Evolutionary conservation across 345 rosid genomes (phyloP), one percentile per base, ranked within the genome.

Genomic region (Psidium guajava): DNA sequence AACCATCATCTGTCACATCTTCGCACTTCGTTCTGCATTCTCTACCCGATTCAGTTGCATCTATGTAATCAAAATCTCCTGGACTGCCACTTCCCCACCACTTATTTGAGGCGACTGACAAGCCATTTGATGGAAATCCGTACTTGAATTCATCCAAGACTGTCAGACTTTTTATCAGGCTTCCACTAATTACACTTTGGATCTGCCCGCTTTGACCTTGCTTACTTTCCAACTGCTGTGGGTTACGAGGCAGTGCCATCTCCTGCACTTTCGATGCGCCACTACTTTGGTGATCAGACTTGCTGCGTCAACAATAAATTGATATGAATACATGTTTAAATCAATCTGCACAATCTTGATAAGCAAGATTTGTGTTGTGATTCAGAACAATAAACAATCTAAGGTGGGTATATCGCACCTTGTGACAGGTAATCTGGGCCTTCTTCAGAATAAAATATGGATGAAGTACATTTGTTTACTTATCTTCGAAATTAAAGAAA

Each of bases 81-180:
- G 88, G 86, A 50, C 80, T 87, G 86, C 90, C 54, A 83, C 90
- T 88, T 42, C 92, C 95, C 98, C 97, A 94, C 97, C 98, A 95
- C 88, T 92, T 94, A 82, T 91, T 88, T 5, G 93, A 88, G 55
- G 87, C 85, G 21, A 89, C 84, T 1, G 91, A 88, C 83, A 95
- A 92, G 81, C 97, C 96, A 47, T 87, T 85, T 11, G 93, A 91
- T 83, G 98, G 98, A 83, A 95, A 94, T 73, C 98, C 98, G 75
- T 75, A 77, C 85, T 91, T 94, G 88, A 95, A 95, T 86, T 94
- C 98, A 85, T 95, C 97, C 61, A 77, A 59, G 20, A 85, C 85
- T 61, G 87, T 32, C 32, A 86, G 64, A 84, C 95, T 92, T 82
- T 86, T 88, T 22, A 86, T 83, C 82, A 85, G 84, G 86, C 86